These are phyloP conservation scores for Hypoxylon rubiginosum DNA, from an alignment of 2,329 filamentous ascomycete species.

Conservation along the genomic window DNA sequence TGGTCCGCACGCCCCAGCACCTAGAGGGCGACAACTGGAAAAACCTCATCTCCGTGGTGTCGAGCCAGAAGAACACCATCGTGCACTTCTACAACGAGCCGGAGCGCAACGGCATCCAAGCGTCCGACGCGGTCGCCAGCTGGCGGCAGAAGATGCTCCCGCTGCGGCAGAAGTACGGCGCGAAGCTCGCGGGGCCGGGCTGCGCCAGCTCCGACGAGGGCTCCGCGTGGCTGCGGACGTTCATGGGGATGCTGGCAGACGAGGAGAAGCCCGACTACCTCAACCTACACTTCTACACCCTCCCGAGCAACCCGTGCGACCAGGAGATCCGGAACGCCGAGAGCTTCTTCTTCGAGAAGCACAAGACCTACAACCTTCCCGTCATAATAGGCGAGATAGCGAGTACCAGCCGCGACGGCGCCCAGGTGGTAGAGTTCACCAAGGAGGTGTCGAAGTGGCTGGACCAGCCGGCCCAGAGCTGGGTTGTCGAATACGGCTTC, in stretches of 20 bases:
- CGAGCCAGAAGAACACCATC: conserved; percentile 43
- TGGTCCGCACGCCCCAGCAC: conserved; percentile 55
- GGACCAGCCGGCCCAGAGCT: conserved; percentile 53
- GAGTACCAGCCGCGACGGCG: conserved; percentile 53
- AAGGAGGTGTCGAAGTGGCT: conserved; percentile 56
- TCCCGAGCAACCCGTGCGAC: conserved; percentile 36
- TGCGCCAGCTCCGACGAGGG: conserved; percentile 56
- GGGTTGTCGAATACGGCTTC: conserved; percentile 59
- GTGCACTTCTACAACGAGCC: conserved; percentile 62
- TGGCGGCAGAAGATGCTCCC: conserved; percentile 56
- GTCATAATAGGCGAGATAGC: conserved; percentile 59
- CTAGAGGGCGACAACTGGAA: conserved; percentile 55
- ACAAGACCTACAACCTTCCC: conserved; percentile 49
- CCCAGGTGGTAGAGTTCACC: conserved; percentile 57
- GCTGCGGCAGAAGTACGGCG: conserved; percentile 41
- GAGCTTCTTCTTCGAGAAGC: conserved; percentile 54
- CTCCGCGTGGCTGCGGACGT: conserved; percentile 55
- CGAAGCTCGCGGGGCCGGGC: conserved; percentile 56
- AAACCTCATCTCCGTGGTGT: conserved; percentile 40
- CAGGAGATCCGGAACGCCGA: conserved; percentile 52
- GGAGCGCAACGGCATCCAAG: conserved; percentile 53
- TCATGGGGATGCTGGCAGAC: conserved; percentile 52
- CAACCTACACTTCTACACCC: conserved; percentile 59
- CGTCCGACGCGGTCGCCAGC: conserved; percentile 51
- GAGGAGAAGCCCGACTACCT: conserved; percentile 57